Percentiles rank a stretch among this genome's conserved stretches.
These are phyloP conservation scores for Bathelium albidoporum DNA, from an alignment of 495 filamentous ascomycete species.

Conservation along the genomic window DNA sequence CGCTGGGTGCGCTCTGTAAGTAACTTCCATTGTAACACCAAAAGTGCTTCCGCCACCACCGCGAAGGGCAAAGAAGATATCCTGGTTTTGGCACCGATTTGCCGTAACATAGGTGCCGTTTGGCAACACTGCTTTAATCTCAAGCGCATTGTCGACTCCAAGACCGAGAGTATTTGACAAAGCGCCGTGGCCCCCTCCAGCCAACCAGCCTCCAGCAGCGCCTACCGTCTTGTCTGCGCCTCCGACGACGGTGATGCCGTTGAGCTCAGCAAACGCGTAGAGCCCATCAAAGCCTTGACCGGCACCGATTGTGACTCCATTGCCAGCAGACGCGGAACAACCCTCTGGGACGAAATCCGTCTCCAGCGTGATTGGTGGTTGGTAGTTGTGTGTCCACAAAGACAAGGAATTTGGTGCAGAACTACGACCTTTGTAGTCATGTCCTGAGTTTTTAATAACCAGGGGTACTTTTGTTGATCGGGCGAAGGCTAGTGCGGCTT, in stretches of 20 bases:
- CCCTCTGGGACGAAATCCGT: slow-evolving; percentile 9
- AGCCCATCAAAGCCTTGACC: slow-evolving; percentile 9
- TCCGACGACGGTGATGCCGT: not conserved
- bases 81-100: slow-evolving; percentile 11
- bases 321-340: slow-evolving; percentile 1
- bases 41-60: slow-evolving; percentile 15
- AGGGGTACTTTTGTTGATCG: slow-evolving; percentile 1
- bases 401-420: slow-evolving; percentile 8
- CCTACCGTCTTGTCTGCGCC: slow-evolving; percentile 8
- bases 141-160: slow-evolving; percentile 15
- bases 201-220: slow-evolving; percentile 11
- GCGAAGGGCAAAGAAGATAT: slow-evolving; percentile 17
- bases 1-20: not conserved
- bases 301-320: slow-evolving; percentile 12
- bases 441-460: slow-evolving; percentile 9
- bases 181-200: slow-evolving; percentile 16
- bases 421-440: slow-evolving; percentile 13
- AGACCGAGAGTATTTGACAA: slow-evolving; percentile 10
- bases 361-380: not conserved
- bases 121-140: slow-evolving; percentile 14
- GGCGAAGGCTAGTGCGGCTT: slow-evolving; percentile 9
- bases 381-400: slow-evolving; percentile 10
- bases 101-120: slow-evolving; percentile 18
- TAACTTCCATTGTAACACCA: slow-evolving; percentile 9
- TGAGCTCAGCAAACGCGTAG: slow-evolving; percentile 4